A percentile compares a stretch with the other conserved stretches of the same genome.
Evolutionary conservation across 257 asterid species (phyloP).

Genomic region (Ocimum tenuiflorum): DNA sequence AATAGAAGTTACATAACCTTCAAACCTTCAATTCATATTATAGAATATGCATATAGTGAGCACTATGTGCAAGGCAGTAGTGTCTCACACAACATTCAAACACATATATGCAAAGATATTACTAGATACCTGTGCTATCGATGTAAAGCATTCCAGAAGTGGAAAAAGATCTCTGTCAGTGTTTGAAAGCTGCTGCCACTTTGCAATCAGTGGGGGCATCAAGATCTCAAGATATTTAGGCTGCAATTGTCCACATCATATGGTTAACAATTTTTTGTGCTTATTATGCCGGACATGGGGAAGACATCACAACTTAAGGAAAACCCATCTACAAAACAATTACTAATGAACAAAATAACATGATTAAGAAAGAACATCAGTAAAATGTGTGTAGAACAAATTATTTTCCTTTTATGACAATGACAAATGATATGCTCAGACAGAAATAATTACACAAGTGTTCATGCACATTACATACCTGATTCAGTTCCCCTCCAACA

Average conservation of each 20-base stretch:
- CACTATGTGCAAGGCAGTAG: neutral
- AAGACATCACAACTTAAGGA: neutral
- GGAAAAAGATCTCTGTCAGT: constrained; percentile 94
- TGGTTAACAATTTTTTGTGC: constrained; percentile 4
- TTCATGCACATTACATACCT: constrained; percentile 48
- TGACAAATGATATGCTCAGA: neutral
- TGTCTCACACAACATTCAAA: neutral
- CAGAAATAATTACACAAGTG: neutral
- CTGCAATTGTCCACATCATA: constrained; percentile 38
- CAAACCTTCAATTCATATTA: neutral
- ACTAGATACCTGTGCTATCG: constrained; percentile 81
- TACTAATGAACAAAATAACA: neutral
- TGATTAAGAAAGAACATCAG: too few species aligned
- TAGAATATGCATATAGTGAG: neutral
- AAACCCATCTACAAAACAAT: neutral
- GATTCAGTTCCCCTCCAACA: constrained; percentile 82
- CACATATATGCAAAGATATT: neutral
- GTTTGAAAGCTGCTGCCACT: constrained; percentile 97
- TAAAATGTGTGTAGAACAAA: too few species aligned
- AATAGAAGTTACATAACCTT: neutral
- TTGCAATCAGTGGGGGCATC: constrained; percentile 93
- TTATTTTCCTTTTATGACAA: neutral
- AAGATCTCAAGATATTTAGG: constrained; percentile 78
- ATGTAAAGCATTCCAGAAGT: constrained; percentile 92
- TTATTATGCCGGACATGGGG: neutral